Evolutionary conservation across 2,329 filamentous ascomycete species (phyloP), one percentile per base, ranked within the genome.

Genomic region (Myriosclerotinia scirpicola): DNA sequence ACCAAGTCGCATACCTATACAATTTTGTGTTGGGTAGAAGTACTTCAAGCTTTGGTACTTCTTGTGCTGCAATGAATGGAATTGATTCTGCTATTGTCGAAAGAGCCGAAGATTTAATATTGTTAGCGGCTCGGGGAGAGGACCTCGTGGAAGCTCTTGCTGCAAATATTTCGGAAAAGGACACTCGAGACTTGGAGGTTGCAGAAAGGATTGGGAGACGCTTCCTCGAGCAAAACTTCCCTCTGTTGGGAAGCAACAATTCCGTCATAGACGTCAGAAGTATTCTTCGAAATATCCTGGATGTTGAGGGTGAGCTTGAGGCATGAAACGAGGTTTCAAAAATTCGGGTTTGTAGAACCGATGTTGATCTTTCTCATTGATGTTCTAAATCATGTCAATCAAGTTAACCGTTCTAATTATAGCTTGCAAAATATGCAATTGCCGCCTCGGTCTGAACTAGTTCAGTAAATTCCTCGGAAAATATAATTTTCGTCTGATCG

Each of bases 41-140:
- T 72, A 86, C 81, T 9, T 90, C 90, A 17, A 97, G 93, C 75
- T 96, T 96, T 74, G 95, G 95, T 0, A 91, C 88, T 38, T 84
- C 85, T 77, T 98, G 95, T 75, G 95, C 95, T 38, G 87, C 88
- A 4, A 85, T 96, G 77, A 97, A 96, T 73, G 93, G 93, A 1
- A 87, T 99, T 17, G 88, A 92, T 40, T 74, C 79, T 22, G 82
- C 84, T 6, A 85, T 98, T 12, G 84, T 97, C 8, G 80, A 89
- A 20, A 86, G 93, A 65, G 93, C 94, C 0, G 89, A 92, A 70
- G 84, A 88, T 9, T 82, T 99, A 46, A 86, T 90, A 30, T 77
- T 86, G 8, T 80, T 95, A 20, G 81, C 90, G 44, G 85, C 86
- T 20, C 85, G 83, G 61, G 91, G 92, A 8, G 90, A 94, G 74